Base-by-base conservation (phyloP, 371 early-diverging fungal genomes). In the Mortierella sp. region DNA sequence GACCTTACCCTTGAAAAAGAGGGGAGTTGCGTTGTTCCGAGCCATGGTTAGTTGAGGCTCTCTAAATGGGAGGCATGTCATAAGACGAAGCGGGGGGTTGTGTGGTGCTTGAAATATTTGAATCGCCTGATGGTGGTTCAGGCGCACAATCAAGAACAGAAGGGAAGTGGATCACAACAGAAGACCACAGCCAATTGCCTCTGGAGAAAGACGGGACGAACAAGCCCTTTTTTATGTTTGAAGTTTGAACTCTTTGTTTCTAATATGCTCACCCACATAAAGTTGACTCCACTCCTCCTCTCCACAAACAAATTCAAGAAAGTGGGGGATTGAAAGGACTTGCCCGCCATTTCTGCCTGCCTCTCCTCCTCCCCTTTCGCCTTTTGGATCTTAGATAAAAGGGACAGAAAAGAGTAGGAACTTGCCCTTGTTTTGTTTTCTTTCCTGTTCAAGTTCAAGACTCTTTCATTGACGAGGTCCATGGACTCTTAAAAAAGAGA, bases 181-280 rank as follows among this genome's bases (percentile, higher is more conserved):
- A 50, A 13, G 0, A 50, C 50, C 50, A 50, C 50, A 13, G 2
- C 13, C 50, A 48, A 3, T 11, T 31, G 10, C 38, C 38, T 11
- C 60, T 38, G 68, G 68, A 68, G 44, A 68, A 68, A 38, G 68
- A 68, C 68, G 68, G 68, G 38, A 68, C 42, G 24, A 65, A 65
- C 68, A 65, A 42, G 68, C 44, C 38, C 42, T 45, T 57, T 21
- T 42, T 55, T 55, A 44, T 55, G n/a, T 45, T n/a, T n/a, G n/a
- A n/a, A n/a, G 10, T 38, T 44, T 57, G 50, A 50, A 50, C 50
- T 50, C 50, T 50, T 50, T 50, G 50, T 74, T 38, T 21, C 21
- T 6, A 19, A 57, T 52, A 57, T 44, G 14, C 34, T 54, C 44
- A 58, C 45, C 28, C 44, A 74, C 57, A 44, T 13, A 31, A 44